Evolutionary conservation across 2,329 filamentous ascomycete species (phyloP).

Genomic region (Exophiala alcalophila): DNA sequence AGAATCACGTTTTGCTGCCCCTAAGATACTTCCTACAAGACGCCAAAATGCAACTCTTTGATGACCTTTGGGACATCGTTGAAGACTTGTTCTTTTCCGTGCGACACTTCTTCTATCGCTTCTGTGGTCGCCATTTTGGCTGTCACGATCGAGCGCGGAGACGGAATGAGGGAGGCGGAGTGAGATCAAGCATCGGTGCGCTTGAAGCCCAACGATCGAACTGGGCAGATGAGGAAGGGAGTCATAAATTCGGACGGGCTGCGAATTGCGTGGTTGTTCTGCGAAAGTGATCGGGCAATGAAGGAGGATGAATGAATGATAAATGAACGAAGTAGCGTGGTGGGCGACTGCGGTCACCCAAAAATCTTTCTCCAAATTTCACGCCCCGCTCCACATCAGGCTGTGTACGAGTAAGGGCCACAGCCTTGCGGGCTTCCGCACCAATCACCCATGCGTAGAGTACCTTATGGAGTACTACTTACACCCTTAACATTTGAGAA

Average conservation of each 20-base stretch:
- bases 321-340: constrained; percentile 5
- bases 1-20: constrained; percentile 8
- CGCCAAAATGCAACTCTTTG: constrained; percentile 89
- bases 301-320: too few species aligned
- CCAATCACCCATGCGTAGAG: too few species aligned
- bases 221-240: not conserved
- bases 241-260: not conserved
- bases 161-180: not conserved
- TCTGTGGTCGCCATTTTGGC: constrained; percentile 21
- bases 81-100: constrained; percentile 76
- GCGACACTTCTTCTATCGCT: constrained; percentile 11
- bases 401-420: not conserved
- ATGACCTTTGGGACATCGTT: constrained; percentile 89
- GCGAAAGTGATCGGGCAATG: too few species aligned
- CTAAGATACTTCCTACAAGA: constrained; percentile 59
- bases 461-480: too few species aligned
- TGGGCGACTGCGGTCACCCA: constrained; percentile 13
- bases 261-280: too few species aligned
- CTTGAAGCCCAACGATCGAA: not conserved
- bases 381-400: constrained; percentile 4
- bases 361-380: constrained; percentile 12
- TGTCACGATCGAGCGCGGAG: constrained; percentile 12
- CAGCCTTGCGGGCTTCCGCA: not conserved
- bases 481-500: too few species aligned
- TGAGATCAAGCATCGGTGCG: constrained; percentile 10